Evolutionary conservation across 2,329 filamentous ascomycete species (phyloP).

Genomic region (Metarhizium humberi): DNA sequence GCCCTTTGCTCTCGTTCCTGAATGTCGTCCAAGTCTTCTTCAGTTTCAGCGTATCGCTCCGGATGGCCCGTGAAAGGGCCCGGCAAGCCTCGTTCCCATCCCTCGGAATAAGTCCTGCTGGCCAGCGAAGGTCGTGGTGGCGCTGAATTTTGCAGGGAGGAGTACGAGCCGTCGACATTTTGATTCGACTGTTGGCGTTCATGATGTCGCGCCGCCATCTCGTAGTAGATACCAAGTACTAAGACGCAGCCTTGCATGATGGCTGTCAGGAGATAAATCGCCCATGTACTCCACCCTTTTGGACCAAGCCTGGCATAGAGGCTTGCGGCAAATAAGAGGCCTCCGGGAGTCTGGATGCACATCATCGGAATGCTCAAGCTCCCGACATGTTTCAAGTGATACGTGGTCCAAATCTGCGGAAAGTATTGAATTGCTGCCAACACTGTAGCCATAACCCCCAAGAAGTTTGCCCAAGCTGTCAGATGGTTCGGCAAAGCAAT

Average conservation of each 20-base stretch:
- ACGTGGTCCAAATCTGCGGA: constrained; percentile 91
- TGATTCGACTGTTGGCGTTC: constrained; percentile 13
- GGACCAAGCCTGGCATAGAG: constrained; percentile 69
- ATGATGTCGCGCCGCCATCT: constrained; percentile 38
- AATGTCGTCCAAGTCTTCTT: constrained; percentile 41
- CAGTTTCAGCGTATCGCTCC: constrained; percentile 40
- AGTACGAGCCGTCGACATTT: constrained; percentile 16
- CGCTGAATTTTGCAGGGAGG: constrained; percentile 17
- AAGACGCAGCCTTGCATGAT: constrained; percentile 74
- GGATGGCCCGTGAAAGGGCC: constrained; percentile 43
- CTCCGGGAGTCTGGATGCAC: constrained; percentile 93
- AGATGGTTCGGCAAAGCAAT: constrained; percentile 54
- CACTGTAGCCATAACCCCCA: constrained; percentile 69
- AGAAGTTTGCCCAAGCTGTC: constrained; percentile 71
- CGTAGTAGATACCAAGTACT: constrained; percentile 70
- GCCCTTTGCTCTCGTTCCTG: constrained; percentile 41
- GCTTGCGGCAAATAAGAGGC: constrained; percentile 80
- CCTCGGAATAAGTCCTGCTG: constrained; percentile 37
- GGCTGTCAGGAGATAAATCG: constrained; percentile 81
- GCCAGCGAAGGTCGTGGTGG: constrained; percentile 26
- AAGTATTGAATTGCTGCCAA: constrained; percentile 87
- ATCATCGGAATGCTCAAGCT: constrained; percentile 96
- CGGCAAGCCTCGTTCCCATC: constrained; percentile 40
- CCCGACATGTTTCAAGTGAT: constrained; percentile 72
- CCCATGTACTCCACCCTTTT: constrained; percentile 92